Base-by-base conservation (phyloP, 176 grass and related monocot species). In the Oryza officinalis region DNA sequence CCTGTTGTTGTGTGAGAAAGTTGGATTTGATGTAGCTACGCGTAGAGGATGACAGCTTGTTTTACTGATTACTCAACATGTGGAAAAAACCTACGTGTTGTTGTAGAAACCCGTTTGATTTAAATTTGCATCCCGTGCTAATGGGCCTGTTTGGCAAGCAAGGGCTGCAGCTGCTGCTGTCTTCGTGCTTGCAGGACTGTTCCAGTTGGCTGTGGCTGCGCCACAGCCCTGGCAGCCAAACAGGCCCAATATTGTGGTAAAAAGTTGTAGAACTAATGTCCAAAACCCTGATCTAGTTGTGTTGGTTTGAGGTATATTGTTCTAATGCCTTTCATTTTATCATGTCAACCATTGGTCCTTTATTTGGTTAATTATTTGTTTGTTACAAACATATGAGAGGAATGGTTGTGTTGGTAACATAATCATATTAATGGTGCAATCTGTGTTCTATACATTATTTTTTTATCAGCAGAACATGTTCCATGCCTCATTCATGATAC, bases 301-400 rank as follows among this genome's bases (percentile, higher is more conserved):
- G 20, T 74, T 20, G 45, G 59, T 67, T 13, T 54, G 3, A 67
- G 72, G 9, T 38, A 86, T 43, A 65, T 4, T 65, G 26, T 20
- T 50, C 17, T 27, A 67, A 50, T 22, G 72, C 12, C 7, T 60
- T 41, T 9, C 6, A 71, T 89, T 86, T 78, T 86, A 0, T 71
- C 43, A 52, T 63, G 59, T 74, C 11, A 77, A 66, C 15, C 57
- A 67, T 54, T 78, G 10, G 45, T 14, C 65, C 2, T 27, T 27
- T 46, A 27, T 69, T 84, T 30, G 28, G 46, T 44, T 74, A 27
- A 14, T 27, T 22, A 32, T 31, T 41, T 68, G 30, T 1, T 0
- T 66, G 5, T 63, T 63, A 54, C 23, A 40, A 28, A 74, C 68
- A 54, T 28, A 75, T 57, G 45, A 79, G 41, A 73, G 69, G 30